Evolutionary conservation across 2,329 filamentous ascomycete species (phyloP).

Genomic region (Grosmannia clavigera): DNA sequence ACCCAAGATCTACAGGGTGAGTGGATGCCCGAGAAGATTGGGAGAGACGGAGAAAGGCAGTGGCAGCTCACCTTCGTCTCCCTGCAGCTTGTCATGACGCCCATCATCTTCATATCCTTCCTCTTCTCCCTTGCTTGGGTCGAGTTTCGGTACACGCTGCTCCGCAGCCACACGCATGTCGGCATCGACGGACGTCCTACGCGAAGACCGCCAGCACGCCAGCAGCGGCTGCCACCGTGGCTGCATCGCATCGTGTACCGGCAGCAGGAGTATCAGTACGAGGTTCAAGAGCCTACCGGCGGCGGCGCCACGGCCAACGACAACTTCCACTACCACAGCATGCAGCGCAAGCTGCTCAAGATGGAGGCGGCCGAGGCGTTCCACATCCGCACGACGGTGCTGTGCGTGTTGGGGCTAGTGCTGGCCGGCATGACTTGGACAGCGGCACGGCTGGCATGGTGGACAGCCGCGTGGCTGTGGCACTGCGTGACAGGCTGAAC

Average conservation of each 20-base stretch:
- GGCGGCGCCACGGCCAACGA: constrained; percentile 4
- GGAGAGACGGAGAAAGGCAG: background rate
- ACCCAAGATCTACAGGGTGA: constrained; percentile 7
- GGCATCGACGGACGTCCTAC: background rate
- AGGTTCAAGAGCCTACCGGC: background rate
- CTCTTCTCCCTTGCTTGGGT: constrained; percentile 52
- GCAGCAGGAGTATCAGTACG: constrained; percentile 23
- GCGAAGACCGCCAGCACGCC: background rate
- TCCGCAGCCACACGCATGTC: constrained; percentile 30
- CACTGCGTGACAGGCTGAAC: background rate
- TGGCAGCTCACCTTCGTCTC: background rate
- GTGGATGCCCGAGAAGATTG: background rate
- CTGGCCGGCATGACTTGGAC: constrained; percentile 19
- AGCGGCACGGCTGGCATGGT: constrained; percentile 14
- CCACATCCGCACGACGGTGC: constrained; percentile 41
- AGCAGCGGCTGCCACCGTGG: constrained; percentile 24
- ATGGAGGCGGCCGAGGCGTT: constrained; percentile 54
- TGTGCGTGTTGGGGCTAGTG: constrained; percentile 33
- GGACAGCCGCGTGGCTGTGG: constrained; percentile 6
- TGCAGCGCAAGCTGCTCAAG: constrained; percentile 47
- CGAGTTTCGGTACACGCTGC: constrained; percentile 41
- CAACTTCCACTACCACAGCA: constrained; percentile 38
- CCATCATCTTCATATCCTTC: constrained; percentile 51
- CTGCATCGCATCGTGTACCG: constrained; percentile 28
- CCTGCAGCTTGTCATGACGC: constrained; percentile 41